Evolutionary conservation across 73 alveolate species (phyloP).

Genomic region (Loxodes magnus): DNA sequence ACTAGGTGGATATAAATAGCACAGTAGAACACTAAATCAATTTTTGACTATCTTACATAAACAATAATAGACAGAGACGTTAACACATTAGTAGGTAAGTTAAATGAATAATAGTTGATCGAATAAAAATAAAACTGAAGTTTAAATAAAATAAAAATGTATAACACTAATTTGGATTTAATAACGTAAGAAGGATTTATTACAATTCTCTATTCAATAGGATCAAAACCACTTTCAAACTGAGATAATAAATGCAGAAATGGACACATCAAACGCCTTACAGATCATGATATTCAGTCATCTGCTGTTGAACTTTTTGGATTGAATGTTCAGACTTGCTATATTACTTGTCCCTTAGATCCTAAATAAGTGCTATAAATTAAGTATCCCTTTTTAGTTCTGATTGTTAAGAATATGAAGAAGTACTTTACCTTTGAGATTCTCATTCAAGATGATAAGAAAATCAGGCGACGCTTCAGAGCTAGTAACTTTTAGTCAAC

Average conservation of each 20-base stretch:
- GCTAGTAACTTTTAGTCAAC: slow-evolving; percentile 81
- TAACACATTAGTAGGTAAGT: too few relatives aligned
- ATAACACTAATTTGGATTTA: too few relatives aligned
- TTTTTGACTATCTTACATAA: too few relatives aligned
- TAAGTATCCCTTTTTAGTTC: slow-evolving; percentile 83
- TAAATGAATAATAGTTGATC: too few relatives aligned
- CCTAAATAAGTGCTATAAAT: slow-evolving; percentile 77
- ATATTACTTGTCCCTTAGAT: slow-evolving; percentile 70
- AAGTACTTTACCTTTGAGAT: slow-evolving; percentile 90
- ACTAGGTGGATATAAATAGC: too few relatives aligned
- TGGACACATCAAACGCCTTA: slow-evolving; percentile 83
- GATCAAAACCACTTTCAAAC: slow-evolving; percentile 73
- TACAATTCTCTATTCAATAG: slow-evolving; percentile 74
- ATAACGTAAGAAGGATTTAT: too few relatives aligned
- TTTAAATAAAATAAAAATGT: too few relatives aligned
- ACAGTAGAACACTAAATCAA: too few relatives aligned
- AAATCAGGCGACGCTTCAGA: slow-evolving; percentile 80
- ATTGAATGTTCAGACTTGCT: slow-evolving; percentile 77
- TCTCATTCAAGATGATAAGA: slow-evolving; percentile 82
- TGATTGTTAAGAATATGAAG: slow-evolving; percentile 76
- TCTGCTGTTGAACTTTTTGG: slow-evolving; percentile 87
- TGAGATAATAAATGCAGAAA: slow-evolving; percentile 77
- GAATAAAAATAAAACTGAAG: too few relatives aligned
- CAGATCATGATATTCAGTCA: slow-evolving; percentile 82
- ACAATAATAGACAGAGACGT: too few relatives aligned